phyloP scores from a whole-genome alignment of 345 rosid species.

The Cardamine occulta region DNA sequence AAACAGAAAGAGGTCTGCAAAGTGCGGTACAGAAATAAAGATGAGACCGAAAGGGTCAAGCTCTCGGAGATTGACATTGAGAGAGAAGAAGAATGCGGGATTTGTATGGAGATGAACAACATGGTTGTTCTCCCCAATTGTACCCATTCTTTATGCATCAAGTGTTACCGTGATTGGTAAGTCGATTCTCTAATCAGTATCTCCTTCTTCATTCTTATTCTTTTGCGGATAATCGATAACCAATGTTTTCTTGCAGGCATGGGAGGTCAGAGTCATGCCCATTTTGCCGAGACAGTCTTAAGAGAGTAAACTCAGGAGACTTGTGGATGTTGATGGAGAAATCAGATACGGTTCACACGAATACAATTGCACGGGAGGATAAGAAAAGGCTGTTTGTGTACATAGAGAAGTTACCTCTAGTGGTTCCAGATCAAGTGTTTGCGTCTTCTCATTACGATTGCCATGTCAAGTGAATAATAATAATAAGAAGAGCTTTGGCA shows the following conservation, averaged over 20 bases:
- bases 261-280: conserved; percentile 83
- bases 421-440: conserved; percentile 58
- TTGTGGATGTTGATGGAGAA: conserved; percentile 70
- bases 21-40: conserved; percentile 60
- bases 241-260: conserved; percentile 52
- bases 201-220: neutral
- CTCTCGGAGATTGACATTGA: conserved; percentile 60
- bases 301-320: conserved; percentile 65
- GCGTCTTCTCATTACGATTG: conserved; percentile 54
- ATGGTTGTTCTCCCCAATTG: conserved; percentile 79
- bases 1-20: conserved; percentile 70
- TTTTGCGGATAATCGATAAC: neutral
- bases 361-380: conserved; percentile 53
- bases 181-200: neutral
- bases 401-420: conserved; percentile 70
- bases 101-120: conserved; percentile 72
- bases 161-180: conserved; percentile 73
- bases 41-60: conserved; percentile 52
- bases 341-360: conserved; percentile 53
- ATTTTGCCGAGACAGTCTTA: conserved; percentile 73
- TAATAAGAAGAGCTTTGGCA: conserved; percentile 11
- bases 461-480: conserved; percentile 50
- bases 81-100: conserved; percentile 82
- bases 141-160: conserved; percentile 72
- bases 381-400: conserved; percentile 65